Evolutionary conservation across 805 yeast species (phyloP), one percentile per base, ranked within the genome.

Genomic region (Myxozyma sirexii): DNA sequence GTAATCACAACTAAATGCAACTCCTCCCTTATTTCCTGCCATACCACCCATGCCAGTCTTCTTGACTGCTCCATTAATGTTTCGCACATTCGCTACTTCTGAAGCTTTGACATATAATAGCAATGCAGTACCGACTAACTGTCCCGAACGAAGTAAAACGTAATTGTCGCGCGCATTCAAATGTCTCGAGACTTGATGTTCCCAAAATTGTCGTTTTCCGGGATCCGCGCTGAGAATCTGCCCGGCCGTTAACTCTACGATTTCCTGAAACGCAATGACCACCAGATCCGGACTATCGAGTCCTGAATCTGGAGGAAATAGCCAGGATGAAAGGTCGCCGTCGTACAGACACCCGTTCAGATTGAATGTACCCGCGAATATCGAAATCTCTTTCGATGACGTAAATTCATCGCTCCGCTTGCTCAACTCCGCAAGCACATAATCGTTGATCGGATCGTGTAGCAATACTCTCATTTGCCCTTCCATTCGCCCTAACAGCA

Each of bases 1-100:
- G 72, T 82, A 90, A 52, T 87, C 83, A 74, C 93, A 88, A 62
- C 97, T 80, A 15, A 94, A 90, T 0, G 96, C 97, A 61, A 92
- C 96, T 3, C 96, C 97, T 46, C 99, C 99, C 73, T 93, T 93
- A 72, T 94, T 93, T 17, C 97, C 99, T 0, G 98, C 84, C 76
- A 94, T 93, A 46, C 99, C 99, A 39, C 97, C 97, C 56, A 94
- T 77, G 0, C 98, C 99, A 0, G 98, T 93, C 74, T 93, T 93
- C 69, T 92, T 93, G 12, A 88, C 82, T n/a, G 92, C 82, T n/a
- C 97, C 97, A 67, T 91, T 92, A 4, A 94, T 97, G 69, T 87
- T 86, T 13, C 89, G 88, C 3, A 94, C 84, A 55, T 78, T 70
- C 21, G 75, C 72, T 27, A 88, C 75, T 63, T 86, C 84, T 1